Percentiles rank a stretch among this genome's conserved stretches.
Evolutionary conservation across 495 filamentous ascomycete species (phyloP).

Genomic region (Penicillium fimorum): DNA sequence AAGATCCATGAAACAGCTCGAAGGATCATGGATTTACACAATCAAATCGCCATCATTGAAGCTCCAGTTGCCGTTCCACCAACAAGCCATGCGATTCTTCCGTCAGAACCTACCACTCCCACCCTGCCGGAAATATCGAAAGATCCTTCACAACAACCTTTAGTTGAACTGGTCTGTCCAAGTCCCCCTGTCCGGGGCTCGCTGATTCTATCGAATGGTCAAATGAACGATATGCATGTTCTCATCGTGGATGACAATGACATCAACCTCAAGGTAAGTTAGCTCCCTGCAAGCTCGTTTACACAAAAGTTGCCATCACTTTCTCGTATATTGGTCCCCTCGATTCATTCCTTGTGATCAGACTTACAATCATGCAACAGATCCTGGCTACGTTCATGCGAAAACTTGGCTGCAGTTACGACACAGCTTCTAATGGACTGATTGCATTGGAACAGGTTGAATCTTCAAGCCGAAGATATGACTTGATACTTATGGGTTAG

Average conservation of each 20-base stretch:
- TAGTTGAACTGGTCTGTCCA: neutral
- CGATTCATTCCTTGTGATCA: neutral
- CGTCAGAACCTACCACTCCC: neutral
- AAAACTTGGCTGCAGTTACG: constrained; percentile 44
- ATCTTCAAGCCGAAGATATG: constrained; percentile 26
- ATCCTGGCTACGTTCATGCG: constrained; percentile 36
- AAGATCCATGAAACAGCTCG: constrained; percentile 13
- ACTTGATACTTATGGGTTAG: constrained; percentile 49
- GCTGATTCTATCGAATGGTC: neutral
- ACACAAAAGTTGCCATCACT: neutral
- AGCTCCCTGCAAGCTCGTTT: neutral
- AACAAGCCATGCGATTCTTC: too few relatives aligned
- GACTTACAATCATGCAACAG: constrained; percentile 4
- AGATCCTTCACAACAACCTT: neutral
- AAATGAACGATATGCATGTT: constrained; percentile 13
- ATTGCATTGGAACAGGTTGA: constrained; percentile 52
- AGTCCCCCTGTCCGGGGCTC: neutral
- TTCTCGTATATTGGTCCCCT: neutral
- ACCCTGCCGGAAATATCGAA: neutral
- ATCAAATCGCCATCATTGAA: neutral
- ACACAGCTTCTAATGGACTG: constrained; percentile 54
- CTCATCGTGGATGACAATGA: constrained; percentile 43
- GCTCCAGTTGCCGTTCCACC: neutral
- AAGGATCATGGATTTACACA: constrained; percentile 2
- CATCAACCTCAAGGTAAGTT: constrained; percentile 32